phyloP scores from a whole-genome alignment of 352 stramenopile species.

The Phytophthora sp. region DNA sequence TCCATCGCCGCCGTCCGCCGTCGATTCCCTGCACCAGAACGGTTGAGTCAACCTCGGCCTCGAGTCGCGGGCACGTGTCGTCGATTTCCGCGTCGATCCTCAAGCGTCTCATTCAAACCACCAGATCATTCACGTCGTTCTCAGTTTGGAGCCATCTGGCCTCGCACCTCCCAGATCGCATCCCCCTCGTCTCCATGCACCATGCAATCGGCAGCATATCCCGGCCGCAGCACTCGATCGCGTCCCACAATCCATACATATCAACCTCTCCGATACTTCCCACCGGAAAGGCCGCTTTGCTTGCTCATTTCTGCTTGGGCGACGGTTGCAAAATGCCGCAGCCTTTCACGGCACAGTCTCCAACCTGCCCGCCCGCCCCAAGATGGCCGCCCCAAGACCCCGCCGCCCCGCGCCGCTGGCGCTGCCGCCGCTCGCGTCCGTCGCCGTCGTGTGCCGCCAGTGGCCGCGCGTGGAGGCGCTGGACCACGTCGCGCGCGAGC shows the following conservation, averaged over 20 bases:
- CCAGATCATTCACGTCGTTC: slow-evolving; percentile 1
- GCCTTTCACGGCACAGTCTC: neutral
- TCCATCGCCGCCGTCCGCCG: too few species aligned
- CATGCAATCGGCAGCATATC: too few species aligned
- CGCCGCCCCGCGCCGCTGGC: neutral
- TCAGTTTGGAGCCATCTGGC: too few species aligned
- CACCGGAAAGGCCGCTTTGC: neutral
- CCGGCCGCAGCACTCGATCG: too few species aligned
- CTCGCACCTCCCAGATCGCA: too few species aligned
- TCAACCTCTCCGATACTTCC: too few species aligned
- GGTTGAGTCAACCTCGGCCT: slow-evolving; percentile 15
- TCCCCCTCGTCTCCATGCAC: too few species aligned
- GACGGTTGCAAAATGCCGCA: neutral
- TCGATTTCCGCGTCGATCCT: too few species aligned
- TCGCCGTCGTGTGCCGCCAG: slow-evolving; percentile 23
- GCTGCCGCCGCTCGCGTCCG: slow-evolving; percentile 9
- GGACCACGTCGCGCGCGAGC: slow-evolving; percentile 27
- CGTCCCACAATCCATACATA: too few species aligned
- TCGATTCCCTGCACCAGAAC: slow-evolving; percentile 12
- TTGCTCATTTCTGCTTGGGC: slow-evolving; percentile 9
- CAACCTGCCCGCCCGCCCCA: neutral
- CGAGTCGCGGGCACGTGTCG: neutral
- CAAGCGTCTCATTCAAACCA: too few species aligned
- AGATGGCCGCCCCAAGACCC: neutral
- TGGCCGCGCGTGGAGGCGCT: slow-evolving; percentile 29